A percentile compares a stretch with the other conserved stretches of the same genome.
Conservation (phyloP, 352 stramenopile genomes). For the Phytophthora fragariaefolia region DNA sequence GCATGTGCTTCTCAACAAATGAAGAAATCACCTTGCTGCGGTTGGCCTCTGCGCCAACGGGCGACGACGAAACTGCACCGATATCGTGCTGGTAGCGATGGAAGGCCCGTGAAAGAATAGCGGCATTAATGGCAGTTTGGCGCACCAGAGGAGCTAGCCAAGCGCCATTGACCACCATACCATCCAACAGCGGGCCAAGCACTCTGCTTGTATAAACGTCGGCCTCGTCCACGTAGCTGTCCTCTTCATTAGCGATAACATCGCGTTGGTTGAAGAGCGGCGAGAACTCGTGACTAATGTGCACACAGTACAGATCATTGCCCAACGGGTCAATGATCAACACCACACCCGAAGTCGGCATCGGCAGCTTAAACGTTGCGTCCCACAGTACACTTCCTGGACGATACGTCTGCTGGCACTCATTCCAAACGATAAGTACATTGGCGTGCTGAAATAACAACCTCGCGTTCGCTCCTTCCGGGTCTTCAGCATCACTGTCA, state of each 20-base stretch:
- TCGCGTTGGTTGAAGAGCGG: conserved; percentile 79
- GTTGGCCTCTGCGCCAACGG: conserved; percentile 72
- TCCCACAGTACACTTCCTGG: conserved; percentile 84
- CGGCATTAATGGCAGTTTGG: conserved; percentile 85
- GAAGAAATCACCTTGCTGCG: conserved; percentile 74
- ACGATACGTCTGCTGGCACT: conserved; percentile 86
- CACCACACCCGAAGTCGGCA: conserved; percentile 77
- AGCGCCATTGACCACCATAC: conserved; percentile 83
- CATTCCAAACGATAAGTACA: conserved; percentile 89
- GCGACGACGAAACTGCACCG: conserved; percentile 65
- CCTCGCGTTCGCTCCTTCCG: conserved; percentile 35
- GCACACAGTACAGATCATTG: conserved; percentile 87
- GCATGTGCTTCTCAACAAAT: conserved; percentile 84
- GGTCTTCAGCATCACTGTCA: conserved; percentile 42
- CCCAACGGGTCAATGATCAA: conserved; percentile 86
- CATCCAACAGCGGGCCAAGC: conserved; percentile 81
- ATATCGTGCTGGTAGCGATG: conserved; percentile 82
- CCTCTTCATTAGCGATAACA: conserved; percentile 75
- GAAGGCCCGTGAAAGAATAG: conserved; percentile 71
- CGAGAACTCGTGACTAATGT: conserved; percentile 81
- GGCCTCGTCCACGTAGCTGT: conserved; percentile 78
- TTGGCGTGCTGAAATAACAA: conserved; percentile 68
- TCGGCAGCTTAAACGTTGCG: conserved; percentile 73
- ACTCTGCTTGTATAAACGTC: conserved; percentile 86
- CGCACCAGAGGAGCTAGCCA: conserved; percentile 85